phyloP scores from a whole-genome alignment of 257 asterid species.

The Penstemon davidsonii region DNA sequence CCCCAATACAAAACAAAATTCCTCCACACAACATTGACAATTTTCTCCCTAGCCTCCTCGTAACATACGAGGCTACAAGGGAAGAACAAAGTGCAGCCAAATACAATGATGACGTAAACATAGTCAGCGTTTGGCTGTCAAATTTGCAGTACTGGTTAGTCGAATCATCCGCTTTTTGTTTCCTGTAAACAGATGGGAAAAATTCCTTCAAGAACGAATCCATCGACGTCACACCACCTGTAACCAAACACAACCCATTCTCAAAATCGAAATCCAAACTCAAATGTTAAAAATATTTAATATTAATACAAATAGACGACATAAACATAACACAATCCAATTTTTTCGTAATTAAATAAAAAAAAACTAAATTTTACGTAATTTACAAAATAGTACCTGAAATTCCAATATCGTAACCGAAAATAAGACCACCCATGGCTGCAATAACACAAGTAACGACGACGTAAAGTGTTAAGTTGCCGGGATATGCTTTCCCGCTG shows the following conservation, averaged over 20 bases:
- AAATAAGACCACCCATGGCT: conserved; percentile 92
- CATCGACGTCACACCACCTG: conserved; percentile 94
- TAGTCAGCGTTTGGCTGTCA: conserved; percentile 62
- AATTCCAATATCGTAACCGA: conserved; percentile 88
- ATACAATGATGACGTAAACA: conserved; percentile 84
- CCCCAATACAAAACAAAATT: conserved; percentile 67
- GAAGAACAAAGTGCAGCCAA: conserved; percentile 79
- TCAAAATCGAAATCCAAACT: not conserved
- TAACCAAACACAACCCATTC: not conserved
- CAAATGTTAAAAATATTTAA: not conserved
- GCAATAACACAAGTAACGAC: conserved; percentile 74
- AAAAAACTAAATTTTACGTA: too few relatives aligned
- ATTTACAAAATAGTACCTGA: conserved; percentile 45
- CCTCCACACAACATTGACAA: conserved; percentile 82
- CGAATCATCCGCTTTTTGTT: conserved; percentile 44
- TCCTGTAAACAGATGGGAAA: conserved; percentile 58
- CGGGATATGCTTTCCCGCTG: conserved; percentile 63
- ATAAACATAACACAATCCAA: not conserved
- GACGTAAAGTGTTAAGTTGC: conserved; percentile 66
- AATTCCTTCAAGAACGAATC: conserved; percentile 66
- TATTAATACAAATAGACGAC: not conserved
- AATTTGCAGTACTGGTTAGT: conserved; percentile 84
- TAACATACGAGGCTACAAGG: conserved; percentile 62
- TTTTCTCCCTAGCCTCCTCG: conserved; percentile 65
- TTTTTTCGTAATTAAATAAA: too few relatives aligned